Percentiles rank a stretch among this genome's conserved stretches.
Conservation (phyloP, 768 basidiomycete genomes). For the Pholiota conissans region DNA sequence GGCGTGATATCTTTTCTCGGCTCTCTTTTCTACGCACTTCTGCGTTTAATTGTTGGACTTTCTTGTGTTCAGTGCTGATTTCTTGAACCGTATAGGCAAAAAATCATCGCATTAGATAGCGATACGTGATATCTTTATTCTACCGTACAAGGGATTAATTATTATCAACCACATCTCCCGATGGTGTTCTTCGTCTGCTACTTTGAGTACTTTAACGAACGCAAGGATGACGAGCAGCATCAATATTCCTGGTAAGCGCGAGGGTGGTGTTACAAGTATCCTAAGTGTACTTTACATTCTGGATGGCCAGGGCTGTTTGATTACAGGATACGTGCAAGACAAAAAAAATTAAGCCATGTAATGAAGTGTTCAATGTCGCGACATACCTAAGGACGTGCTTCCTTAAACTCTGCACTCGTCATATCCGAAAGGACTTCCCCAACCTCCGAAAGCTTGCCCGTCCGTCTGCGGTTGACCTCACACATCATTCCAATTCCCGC, state of each 20-base stretch:
- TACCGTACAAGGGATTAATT: not conserved
- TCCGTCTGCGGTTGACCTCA: not conserved
- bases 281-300: no score
- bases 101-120: conserved; percentile 1
- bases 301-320: no score
- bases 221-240: no score
- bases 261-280: no score
- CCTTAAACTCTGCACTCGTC: not conserved
- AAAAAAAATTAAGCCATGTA: not conserved
- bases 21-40: not conserved
- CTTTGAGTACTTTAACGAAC: no score
- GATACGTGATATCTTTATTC: not conserved
- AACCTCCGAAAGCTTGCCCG: no score
- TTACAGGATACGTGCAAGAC: no score
- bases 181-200: not conserved
- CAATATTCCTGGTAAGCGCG: no score
- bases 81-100: not conserved
- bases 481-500: not conserved
- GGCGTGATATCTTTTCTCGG: no score
- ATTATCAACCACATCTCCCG: not conserved
- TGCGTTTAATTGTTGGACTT: not conserved
- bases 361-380: not conserved
- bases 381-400: no score
- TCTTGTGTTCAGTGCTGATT: not conserved
- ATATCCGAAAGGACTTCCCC: not conserved